Evolutionary conservation across 192 early-diverging fungal species (phyloP).

Genomic region (Linnemannia schmuckeri): DNA sequence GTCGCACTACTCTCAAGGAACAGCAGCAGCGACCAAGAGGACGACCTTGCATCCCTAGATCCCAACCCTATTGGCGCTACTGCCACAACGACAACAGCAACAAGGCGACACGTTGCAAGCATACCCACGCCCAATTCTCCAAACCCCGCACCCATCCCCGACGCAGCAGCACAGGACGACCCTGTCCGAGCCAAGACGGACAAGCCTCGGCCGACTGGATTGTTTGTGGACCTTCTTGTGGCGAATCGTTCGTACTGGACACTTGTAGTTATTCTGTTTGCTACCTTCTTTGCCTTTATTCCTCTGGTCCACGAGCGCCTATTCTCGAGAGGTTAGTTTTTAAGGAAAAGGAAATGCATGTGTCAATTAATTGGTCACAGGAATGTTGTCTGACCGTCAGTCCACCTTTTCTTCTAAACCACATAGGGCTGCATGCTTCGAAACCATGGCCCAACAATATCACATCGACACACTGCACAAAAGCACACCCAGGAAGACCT

Average conservation of each 20-base stretch:
- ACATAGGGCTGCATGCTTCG: neutral
- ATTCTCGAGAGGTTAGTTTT: neutral
- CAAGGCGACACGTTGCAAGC: neutral
- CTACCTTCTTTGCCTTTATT: neutral
- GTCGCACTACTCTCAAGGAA: neutral
- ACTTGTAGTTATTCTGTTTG: neutral
- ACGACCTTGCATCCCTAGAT: neutral
- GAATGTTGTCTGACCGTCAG: neutral
- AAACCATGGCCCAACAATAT: conserved; percentile 51
- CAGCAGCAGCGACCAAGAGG: neutral
- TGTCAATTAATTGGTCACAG: neutral
- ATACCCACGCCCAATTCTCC: neutral
- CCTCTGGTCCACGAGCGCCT: neutral
- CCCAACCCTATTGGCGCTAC: neutral
- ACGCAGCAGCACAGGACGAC: neutral
- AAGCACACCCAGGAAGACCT: conserved; percentile 74
- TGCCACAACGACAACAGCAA: neutral
- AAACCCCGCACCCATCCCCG: neutral
- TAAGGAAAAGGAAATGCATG: neutral
- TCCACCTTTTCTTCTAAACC: neutral
- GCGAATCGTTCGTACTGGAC: conserved; percentile 19
- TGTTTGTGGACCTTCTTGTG: neutral
- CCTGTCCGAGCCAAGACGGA: neutral
- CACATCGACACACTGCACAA: conserved; percentile 69
- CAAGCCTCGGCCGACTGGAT: neutral